Percentiles rank a stretch among this genome's conserved stretches.
phyloP scores from a whole-genome alignment of 352 stramenopile genomes.

The Globisporangium iwayamae region DNA sequence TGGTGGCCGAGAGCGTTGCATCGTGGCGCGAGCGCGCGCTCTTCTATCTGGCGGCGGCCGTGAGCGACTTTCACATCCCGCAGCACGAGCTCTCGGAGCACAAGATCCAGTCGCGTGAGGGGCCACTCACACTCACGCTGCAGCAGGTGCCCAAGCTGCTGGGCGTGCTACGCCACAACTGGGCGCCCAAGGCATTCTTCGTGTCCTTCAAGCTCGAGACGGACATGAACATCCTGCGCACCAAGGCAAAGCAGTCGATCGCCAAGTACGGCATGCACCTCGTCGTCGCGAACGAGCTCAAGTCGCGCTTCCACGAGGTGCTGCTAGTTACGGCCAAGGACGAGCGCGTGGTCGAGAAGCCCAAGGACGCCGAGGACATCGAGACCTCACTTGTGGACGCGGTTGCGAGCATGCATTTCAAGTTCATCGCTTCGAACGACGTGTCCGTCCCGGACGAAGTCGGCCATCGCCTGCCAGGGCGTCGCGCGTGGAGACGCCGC shows the following conservation, averaged over 20 bases:
- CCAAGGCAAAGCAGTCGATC: conserved; percentile 92
- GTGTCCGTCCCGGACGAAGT: conserved; percentile 57
- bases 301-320: conserved; percentile 91
- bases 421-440: conserved; percentile 62
- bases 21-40: conserved; percentile 72
- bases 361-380: conserved; percentile 63
- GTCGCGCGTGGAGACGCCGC: conserved; percentile 39
- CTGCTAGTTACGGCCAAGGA: conserved; percentile 66
- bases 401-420: conserved; percentile 63
- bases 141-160: conserved; percentile 96
- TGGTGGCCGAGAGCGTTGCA: conserved; percentile 64
- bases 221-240: conserved; percentile 90
- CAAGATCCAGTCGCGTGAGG: conserved; percentile 95
- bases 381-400: conserved; percentile 59
- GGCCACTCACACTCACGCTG: conserved; percentile 82
- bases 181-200: conserved; percentile 94
- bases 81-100: conserved; percentile 85
- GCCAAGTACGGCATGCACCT: conserved; percentile 95
- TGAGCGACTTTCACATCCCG: conserved; percentile 98
- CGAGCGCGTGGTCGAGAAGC: conserved; percentile 47
- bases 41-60: conserved; percentile 95
- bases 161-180: conserved; percentile 85
- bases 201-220: conserved; percentile 99
- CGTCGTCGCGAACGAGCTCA: conserved; percentile 97
- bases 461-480: conserved; percentile 28